A percentile compares a stretch with the other conserved stretches of the same genome.
Evolutionary conservation across 1,284 basidiomycete species (phyloP).

Genomic region (Caloboletus firmus): DNA sequence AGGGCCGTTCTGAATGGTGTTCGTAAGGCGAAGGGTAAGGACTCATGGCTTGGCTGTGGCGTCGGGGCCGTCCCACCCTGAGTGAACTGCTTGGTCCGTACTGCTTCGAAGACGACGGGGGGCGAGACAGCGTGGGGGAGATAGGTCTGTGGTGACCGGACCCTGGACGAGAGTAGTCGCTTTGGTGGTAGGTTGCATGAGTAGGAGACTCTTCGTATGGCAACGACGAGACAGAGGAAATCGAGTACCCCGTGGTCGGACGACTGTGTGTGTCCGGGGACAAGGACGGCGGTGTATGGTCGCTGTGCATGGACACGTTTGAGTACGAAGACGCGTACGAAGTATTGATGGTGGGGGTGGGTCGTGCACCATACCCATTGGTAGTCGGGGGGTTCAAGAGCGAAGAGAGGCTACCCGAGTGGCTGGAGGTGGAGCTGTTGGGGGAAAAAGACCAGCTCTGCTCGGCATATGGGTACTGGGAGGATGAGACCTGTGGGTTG

Average conservation of each 20-base stretch:
- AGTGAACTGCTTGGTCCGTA: slow-evolving; percentile 53
- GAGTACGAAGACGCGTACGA: slow-evolving; percentile 68
- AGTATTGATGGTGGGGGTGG: slow-evolving; percentile 65
- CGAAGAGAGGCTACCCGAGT: slow-evolving; percentile 73
- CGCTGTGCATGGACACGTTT: slow-evolving; percentile 61
- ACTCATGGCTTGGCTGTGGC: slow-evolving; percentile 80
- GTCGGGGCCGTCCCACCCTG: slow-evolving; percentile 65
- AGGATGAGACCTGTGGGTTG: slow-evolving; percentile 47
- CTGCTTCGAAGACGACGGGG: slow-evolving; percentile 57
- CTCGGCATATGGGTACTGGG: slow-evolving; percentile 57
- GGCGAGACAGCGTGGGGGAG: slow-evolving; percentile 59
- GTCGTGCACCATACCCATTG: slow-evolving; percentile 56
- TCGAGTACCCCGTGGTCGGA: slow-evolving; percentile 79
- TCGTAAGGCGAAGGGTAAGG: slow-evolving; percentile 81
- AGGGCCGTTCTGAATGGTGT: slow-evolving; percentile 62
- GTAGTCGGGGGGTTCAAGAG: slow-evolving; percentile 66
- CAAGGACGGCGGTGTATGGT: slow-evolving; percentile 67
- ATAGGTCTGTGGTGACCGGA: slow-evolving; percentile 68
- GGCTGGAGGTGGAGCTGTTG: slow-evolving; percentile 53
- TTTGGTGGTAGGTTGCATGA: slow-evolving; percentile 53
- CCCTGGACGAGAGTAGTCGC: slow-evolving; percentile 61
- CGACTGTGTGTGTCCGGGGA: slow-evolving; percentile 71
- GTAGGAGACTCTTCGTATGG: slow-evolving; percentile 61
- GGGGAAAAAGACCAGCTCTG: slow-evolving; percentile 65
- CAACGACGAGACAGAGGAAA: slow-evolving; percentile 71